phyloP scores from a whole-genome alignment of 1,139 yeast genomes.

The Debaryomyces fabryi region DNA sequence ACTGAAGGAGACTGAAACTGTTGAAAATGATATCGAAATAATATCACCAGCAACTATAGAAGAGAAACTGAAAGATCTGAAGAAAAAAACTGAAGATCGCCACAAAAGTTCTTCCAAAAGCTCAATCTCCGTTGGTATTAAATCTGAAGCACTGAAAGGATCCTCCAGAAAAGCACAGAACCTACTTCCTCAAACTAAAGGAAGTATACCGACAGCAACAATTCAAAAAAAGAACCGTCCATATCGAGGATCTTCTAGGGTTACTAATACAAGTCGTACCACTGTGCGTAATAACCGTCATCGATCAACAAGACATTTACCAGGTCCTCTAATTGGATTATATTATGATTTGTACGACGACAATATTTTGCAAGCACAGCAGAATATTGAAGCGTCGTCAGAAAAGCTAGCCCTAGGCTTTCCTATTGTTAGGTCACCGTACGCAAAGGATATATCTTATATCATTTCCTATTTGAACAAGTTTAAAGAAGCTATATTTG shows the following conservation, averaged over 20 bases:
- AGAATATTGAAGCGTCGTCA: slow-evolving; percentile 21
- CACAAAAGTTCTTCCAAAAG: neutral
- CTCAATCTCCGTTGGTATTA: too few relatives aligned
- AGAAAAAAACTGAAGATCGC: neutral
- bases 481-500: slow-evolving; percentile 34
- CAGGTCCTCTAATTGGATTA: slow-evolving; percentile 44
- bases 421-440: slow-evolving; percentile 33
- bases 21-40: neutral
- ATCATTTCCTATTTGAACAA: slow-evolving; percentile 48
- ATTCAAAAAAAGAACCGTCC: neutral
- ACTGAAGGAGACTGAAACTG: neutral
- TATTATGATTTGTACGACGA: slow-evolving; percentile 45
- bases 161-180: neutral
- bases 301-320: slow-evolving; percentile 38
- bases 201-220: slow-evolving; percentile 3
- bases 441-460: slow-evolving; percentile 48
- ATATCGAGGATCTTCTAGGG: slow-evolving; percentile 5
- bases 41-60: neutral
- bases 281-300: slow-evolving; percentile 33
- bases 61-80: neutral
- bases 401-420: slow-evolving; percentile 38
- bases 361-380: slow-evolving; percentile 26
- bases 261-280: slow-evolving; percentile 30
- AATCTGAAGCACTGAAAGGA: neutral
- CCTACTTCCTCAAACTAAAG: neutral